phyloP scores from a whole-genome alignment of 208 protist genomes.

The Acanthamoeba polyphaga region DNA sequence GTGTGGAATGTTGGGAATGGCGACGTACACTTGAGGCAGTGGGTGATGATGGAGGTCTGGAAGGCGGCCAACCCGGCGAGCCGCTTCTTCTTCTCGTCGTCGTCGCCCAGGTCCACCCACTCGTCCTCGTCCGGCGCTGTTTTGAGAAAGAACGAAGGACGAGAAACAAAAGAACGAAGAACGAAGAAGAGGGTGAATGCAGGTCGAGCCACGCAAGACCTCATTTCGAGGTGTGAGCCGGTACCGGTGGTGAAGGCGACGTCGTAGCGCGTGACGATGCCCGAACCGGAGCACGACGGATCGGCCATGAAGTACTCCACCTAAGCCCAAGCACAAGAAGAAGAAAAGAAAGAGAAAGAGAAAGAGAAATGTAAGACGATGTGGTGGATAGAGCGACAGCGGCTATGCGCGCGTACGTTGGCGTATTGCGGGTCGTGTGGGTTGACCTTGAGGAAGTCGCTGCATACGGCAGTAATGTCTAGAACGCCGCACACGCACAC shows the following conservation, averaged over 20 bases:
- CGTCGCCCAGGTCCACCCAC: background rate
- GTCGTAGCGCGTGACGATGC: slow-evolving; percentile 79
- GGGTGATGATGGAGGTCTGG: slow-evolving; percentile 30
- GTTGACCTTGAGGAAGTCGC: background rate
- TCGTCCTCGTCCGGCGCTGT: slow-evolving; percentile 1
- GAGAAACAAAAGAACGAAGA: background rate
- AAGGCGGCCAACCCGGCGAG: background rate
- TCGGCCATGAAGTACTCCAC: slow-evolving; percentile 86
- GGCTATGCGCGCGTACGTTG: background rate
- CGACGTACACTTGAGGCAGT: slow-evolving; percentile 16
- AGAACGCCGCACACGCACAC: background rate
- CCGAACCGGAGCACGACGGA: slow-evolving; percentile 88
- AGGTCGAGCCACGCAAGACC: background rate
- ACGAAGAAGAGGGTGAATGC: too few species aligned
- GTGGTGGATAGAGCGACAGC: too few species aligned
- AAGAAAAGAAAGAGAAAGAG: too few species aligned
- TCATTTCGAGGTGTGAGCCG: too few species aligned
- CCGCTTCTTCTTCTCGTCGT: background rate
- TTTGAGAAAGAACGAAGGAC: too few species aligned
- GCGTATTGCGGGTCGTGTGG: background rate
- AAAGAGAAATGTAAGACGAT: too few species aligned
- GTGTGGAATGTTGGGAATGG: too few species aligned
- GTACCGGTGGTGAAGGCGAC: background rate
- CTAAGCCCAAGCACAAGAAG: background rate
- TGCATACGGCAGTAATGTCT: background rate